Evolutionary conservation across 768 basidiomycete genomes (phyloP), one percentile per base, ranked within the genome.

Genomic region (Coprinopsis sp.): DNA sequence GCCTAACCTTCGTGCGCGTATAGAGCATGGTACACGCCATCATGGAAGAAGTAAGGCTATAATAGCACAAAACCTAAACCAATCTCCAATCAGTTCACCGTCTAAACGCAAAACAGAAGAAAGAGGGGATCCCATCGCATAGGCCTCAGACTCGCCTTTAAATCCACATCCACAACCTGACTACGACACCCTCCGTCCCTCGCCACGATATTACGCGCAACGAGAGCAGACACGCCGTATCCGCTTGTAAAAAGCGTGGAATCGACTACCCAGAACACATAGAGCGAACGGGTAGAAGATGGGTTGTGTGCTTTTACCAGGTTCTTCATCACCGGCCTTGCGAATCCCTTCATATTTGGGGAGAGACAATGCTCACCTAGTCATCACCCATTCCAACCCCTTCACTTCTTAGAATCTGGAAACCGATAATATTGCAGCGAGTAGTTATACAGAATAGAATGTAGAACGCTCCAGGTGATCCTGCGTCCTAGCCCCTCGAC

Each of bases 241-340:
- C 58, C 60, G 58, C 64, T 64, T 66, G 62, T 55, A 29, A 39
- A 48, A 41, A n/a, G 22, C 50, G 58, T 58, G 66, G 68, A 71
- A 65, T 64, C 60, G 64, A 59, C 56, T 23, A 33, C n/a, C n/a
- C n/a, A n/a, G n/a, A n/a, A n/a, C n/a, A n/a, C n/a, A n/a, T 31
- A 28, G 38, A 51, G 60, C 66, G 59, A 62, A 61, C 7, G 24
- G 40, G 13, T 19, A n/a, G 30, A 29, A 28, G 10, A 70, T 72
- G 80, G 82, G 87, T 71, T 85, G 80, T 68, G 79, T 91, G 63
- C 77, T 70, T 84, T 91, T 90, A 91, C 87, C 87, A 91, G 87
- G 82, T 70, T 82, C 77, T 66, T 90, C 87, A 62, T 91, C 88
- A 63, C 76, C 61, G 84, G 78, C 72, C 58, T 63, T n/a, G n/a